Conservation (phyloP, 2,329 filamentous ascomycete species). For the Aureobasidium sp. region DNA sequence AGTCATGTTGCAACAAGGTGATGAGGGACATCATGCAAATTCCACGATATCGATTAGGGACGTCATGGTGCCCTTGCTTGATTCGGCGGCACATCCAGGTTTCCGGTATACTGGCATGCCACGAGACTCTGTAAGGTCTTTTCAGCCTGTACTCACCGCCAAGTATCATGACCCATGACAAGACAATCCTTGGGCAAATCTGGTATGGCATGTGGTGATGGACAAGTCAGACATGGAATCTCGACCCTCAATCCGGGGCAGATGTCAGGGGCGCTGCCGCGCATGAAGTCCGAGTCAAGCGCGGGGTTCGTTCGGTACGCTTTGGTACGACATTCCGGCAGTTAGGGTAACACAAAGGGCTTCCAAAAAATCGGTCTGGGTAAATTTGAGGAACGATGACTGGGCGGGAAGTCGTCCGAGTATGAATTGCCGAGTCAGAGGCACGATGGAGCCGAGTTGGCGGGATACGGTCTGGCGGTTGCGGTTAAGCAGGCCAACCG, state of each 20-base stretch:
- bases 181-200: neutral
- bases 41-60: neutral
- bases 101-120: neutral
- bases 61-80: neutral
- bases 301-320: conserved; percentile 1
- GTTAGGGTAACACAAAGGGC: neutral
- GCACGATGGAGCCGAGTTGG: conserved; percentile 1
- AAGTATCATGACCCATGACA: neutral
- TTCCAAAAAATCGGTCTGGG: neutral
- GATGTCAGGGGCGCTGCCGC: neutral
- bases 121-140: neutral
- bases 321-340: conserved; percentile 7
- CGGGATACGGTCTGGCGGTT: conserved; percentile 5
- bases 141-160: neutral
- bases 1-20: neutral
- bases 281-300: neutral
- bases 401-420: neutral
- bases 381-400: neutral
- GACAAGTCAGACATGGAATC: neutral
- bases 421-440: conserved; percentile 4
- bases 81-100: neutral
- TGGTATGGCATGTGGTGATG: neutral
- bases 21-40: neutral
- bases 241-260: conserved; percentile 1
- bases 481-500: conserved; percentile 11